These are phyloP conservation scores for Macrolepiota dolichaula DNA, from an alignment of 768 basidiomycete genomes.

Conservation along the genomic window DNA sequence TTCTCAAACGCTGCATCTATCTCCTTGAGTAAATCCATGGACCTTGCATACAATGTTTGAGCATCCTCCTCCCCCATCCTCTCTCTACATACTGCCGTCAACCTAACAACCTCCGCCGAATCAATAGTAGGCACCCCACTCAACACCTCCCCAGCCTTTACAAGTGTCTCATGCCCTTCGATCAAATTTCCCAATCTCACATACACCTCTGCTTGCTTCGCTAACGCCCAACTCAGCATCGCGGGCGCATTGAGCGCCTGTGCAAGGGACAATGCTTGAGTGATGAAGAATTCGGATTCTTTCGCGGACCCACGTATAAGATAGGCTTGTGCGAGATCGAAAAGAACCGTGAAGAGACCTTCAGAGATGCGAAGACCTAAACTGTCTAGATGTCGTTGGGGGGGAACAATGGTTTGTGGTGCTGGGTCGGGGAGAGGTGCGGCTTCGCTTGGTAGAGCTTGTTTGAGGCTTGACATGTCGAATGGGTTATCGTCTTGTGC, in stretches of 20 bases:
- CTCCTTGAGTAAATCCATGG: slow-evolving; percentile 57
- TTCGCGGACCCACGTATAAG: slow-evolving; percentile 74
- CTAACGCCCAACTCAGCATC: slow-evolving; percentile 60
- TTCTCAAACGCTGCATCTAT: slow-evolving; percentile 52
- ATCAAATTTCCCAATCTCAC: slow-evolving; percentile 58
- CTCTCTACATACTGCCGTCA: slow-evolving; percentile 53
- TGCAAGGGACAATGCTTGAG: slow-evolving; percentile 75
- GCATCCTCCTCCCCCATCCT: slow-evolving; percentile 46
- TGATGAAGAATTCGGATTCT: slow-evolving; percentile 81
- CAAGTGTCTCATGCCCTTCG: slow-evolving; percentile 53
- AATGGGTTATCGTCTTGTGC: slow-evolving; percentile 56
- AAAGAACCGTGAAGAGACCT: slow-evolving; percentile 61
- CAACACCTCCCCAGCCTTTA: slow-evolving; percentile 43
- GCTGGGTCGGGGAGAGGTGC: slow-evolving; percentile 13
- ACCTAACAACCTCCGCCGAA: slow-evolving; percentile 51
- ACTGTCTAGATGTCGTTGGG: slow-evolving; percentile 41
- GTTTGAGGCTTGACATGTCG: slow-evolving; percentile 41
- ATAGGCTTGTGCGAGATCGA: slow-evolving; percentile 65
- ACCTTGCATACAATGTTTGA: slow-evolving; percentile 49
- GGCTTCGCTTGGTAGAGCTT: slow-evolving; percentile 32
- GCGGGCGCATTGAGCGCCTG: slow-evolving; percentile 63
- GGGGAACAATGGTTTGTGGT: slow-evolving; percentile 23
- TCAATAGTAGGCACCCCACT: slow-evolving; percentile 51
- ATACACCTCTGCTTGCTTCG: slow-evolving; percentile 67
- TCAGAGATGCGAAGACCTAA: slow-evolving; percentile 56